Conservation (phyloP, 495 filamentous ascomycete species). For the Hypoxylon trugodes region DNA sequence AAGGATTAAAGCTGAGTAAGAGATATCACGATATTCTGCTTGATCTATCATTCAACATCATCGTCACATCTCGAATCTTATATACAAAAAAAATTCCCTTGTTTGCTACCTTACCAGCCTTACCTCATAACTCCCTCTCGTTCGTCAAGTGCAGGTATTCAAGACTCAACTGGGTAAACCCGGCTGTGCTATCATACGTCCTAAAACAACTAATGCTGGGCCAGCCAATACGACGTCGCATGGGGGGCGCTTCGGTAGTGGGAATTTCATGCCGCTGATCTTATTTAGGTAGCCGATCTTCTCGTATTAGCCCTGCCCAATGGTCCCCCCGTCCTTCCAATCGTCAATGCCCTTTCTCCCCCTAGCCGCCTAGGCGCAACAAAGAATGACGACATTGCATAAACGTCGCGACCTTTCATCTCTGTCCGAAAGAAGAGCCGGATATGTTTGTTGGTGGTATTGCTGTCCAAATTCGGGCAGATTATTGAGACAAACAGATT, state of each 20-base stretch:
- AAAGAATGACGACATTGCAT: conserved; percentile 26
- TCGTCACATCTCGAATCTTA: conserved; percentile 10
- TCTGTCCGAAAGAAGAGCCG: conserved; percentile 5
- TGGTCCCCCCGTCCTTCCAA: no score
- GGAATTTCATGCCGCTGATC: background rate
- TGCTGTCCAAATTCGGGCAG: background rate
- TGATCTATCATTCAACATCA: background rate
- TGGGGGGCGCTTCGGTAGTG: background rate
- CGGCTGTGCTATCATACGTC: conserved; percentile 12
- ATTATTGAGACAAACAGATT: conserved; percentile 14
- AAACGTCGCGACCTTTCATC: conserved; percentile 18
- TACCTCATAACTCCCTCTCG: background rate
- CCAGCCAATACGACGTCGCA: conserved; percentile 28
- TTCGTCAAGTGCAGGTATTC: background rate
- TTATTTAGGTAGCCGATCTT: conserved; percentile 30
- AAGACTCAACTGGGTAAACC: background rate
- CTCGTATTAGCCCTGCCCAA: conserved; percentile 28
- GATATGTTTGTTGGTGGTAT: conserved; percentile 9
- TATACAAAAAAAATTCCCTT: background rate
- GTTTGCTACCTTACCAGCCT: background rate
- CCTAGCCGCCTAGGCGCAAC: conserved; percentile 7
- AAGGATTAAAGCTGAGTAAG: background rate
- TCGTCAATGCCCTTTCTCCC: no score
- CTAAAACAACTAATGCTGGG: conserved; percentile 6
- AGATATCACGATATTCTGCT: background rate